phyloP scores from a whole-genome alignment of 2,329 filamentous ascomycete species.

The Ramichloridium luteum region DNA sequence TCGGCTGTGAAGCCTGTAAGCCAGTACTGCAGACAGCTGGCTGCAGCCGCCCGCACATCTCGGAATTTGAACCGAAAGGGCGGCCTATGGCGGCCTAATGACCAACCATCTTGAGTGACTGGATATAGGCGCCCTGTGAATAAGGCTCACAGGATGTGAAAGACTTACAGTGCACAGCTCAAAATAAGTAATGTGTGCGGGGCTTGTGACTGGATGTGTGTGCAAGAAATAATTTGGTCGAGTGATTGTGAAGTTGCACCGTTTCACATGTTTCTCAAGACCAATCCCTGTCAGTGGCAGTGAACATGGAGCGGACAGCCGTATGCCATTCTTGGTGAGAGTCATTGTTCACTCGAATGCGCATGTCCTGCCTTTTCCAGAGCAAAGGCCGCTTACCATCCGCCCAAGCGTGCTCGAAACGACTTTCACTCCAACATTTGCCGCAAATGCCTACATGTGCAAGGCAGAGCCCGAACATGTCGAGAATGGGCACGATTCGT shows the following conservation, averaged over 20 bases:
- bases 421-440: conserved; percentile 32
- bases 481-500: conserved; percentile 52
- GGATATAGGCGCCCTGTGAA: no score
- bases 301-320: conserved; percentile 21
- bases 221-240: neutral
- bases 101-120: no score
- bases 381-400: conserved; percentile 33
- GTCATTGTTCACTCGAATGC: conserved; percentile 9
- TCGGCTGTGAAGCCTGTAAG: no score
- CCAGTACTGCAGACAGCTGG: no score
- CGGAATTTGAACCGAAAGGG: no score
- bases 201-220: no score
- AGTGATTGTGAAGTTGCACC: neutral
- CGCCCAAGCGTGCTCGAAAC: conserved; percentile 32
- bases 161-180: no score
- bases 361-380: conserved; percentile 26
- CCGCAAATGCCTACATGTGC: conserved; percentile 33
- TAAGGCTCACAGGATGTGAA: no score
- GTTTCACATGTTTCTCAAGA: no score
- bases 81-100: no score
- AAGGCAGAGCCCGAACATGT: conserved; percentile 43
- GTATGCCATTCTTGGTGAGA: conserved; percentile 18
- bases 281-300: conserved; percentile 24
- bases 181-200: no score
- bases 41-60: no score